A percentile compares a stretch with the other conserved stretches of the same genome.
phyloP scores from a whole-genome alignment of 2,329 filamentous ascomycete genomes.

The Dactylellina parvicollis region DNA sequence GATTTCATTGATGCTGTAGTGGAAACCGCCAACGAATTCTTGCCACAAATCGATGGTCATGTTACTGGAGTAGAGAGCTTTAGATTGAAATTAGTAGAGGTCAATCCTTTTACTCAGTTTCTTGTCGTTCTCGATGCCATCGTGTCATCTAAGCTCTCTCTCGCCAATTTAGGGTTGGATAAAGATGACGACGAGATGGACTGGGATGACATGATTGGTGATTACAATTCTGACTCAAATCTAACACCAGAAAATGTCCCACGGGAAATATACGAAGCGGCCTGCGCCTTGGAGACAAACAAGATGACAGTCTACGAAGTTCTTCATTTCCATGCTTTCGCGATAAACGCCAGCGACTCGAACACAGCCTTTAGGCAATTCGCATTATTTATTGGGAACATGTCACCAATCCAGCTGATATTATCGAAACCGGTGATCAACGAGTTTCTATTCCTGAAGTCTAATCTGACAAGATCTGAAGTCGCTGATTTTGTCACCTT shows the following conservation, averaged over 20 bases:
- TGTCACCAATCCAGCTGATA: constrained; percentile 55
- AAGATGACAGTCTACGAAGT: constrained; percentile 54
- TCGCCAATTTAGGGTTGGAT: constrained; percentile 31
- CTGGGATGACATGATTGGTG: constrained; percentile 59
- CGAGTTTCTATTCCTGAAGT: constrained; percentile 55
- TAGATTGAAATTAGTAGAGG: constrained; percentile 20
- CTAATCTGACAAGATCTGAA: constrained; percentile 59
- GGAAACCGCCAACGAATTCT: constrained; percentile 12
- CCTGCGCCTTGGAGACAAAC: constrained; percentile 54
- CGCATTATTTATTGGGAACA: constrained; percentile 53
- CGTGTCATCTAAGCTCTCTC: constrained; percentile 30
- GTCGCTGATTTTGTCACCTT: constrained; percentile 64
- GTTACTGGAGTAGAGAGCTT: constrained; percentile 2
- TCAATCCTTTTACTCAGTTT: constrained; percentile 35
- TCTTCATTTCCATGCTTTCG: constrained; percentile 55
- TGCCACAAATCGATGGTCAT: constrained; percentile 26
- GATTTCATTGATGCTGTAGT: constrained; percentile 21
- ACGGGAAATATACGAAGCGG: constrained; percentile 56
- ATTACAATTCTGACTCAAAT: constrained; percentile 45
- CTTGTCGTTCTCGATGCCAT: constrained; percentile 22
- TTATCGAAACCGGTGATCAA: constrained; percentile 56
- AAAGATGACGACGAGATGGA: constrained; percentile 62
- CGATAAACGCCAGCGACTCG: constrained; percentile 24
- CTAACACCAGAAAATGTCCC: constrained; percentile 49
- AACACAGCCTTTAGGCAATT: constrained; percentile 54